Evolutionary conservation across 495 filamentous ascomycete species (phyloP).

Genomic region (Penicillium cinerascens): DNA sequence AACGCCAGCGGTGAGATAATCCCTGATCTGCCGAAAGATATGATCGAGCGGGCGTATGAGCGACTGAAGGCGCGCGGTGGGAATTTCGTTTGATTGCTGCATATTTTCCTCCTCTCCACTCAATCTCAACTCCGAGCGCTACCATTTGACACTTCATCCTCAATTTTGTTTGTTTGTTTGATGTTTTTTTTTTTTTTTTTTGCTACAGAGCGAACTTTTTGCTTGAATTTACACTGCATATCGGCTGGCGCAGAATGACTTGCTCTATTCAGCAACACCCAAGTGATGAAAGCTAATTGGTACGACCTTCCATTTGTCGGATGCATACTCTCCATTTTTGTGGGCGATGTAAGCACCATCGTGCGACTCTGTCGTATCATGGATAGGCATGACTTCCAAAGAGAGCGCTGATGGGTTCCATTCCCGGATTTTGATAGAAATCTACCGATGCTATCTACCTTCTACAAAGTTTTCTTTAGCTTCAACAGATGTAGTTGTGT

Average conservation of each 20-base stretch:
- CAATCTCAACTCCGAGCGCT: no score
- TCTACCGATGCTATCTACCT: background rate
- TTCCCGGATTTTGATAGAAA: background rate
- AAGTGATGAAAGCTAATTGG: constrained; percentile 34
- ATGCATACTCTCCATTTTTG: constrained; percentile 31
- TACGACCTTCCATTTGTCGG: constrained; percentile 17
- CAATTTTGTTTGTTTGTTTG: background rate
- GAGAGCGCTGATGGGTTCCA: constrained; percentile 47
- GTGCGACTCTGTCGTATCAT: background rate
- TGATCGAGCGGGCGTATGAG: constrained; percentile 52
- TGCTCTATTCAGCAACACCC: background rate
- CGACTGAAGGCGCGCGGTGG: constrained; percentile 32
- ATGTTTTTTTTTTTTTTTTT: background rate
- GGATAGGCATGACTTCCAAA: constrained; percentile 40
- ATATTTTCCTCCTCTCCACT: no score
- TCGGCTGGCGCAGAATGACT: background rate
- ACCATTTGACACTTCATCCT: background rate
- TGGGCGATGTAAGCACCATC: constrained; percentile 33
- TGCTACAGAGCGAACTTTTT: background rate
- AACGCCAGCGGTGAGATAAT: constrained; percentile 40
- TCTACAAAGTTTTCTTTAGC: background rate
- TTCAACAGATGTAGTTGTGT: constrained; percentile 1
- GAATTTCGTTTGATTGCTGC: constrained; percentile 2
- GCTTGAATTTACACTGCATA: background rate
- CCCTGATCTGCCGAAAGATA: constrained; percentile 51